Conservation (phyloP, 1,284 basidiomycete genomes). For the Leccinum griseonigrum region DNA sequence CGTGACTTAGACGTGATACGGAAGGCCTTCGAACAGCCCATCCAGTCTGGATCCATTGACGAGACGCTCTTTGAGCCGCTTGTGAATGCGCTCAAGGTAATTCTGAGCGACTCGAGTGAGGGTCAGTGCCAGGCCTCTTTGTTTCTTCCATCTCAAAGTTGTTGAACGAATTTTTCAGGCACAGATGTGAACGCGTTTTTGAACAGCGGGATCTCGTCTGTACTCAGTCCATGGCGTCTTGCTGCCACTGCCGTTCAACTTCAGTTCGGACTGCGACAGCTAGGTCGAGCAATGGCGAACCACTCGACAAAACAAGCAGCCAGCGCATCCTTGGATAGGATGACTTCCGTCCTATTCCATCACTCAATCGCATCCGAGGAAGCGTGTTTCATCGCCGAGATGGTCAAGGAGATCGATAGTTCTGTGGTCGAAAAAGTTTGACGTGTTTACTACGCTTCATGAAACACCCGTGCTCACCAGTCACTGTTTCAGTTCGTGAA, state of each 20-base stretch:
- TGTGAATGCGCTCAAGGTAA: conserved; percentile 60
- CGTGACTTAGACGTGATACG: conserved; percentile 68
- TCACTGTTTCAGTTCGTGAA: conserved; percentile 60
- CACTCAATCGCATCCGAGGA: conserved; percentile 71
- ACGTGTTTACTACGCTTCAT: background rate
- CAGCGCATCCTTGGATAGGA: conserved; percentile 55
- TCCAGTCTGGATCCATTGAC: conserved; percentile 48
- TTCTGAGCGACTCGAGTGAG: conserved; percentile 54
- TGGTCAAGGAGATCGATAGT: conserved; percentile 65
- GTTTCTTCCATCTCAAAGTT: background rate
- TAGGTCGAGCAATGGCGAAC: conserved; percentile 61
- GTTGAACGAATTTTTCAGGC: conserved; percentile 17
- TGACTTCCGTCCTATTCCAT: conserved; percentile 64
- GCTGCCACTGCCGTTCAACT: conserved; percentile 76
- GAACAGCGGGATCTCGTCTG: conserved; percentile 59
- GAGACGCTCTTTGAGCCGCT: conserved; percentile 60
- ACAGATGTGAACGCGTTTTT: conserved; percentile 48
- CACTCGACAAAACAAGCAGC: conserved; percentile 52
- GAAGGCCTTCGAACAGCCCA: conserved; percentile 61
- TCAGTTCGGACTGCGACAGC: conserved; percentile 68
- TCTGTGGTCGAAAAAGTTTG: conserved; percentile 65
- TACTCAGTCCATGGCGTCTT: conserved; percentile 79
- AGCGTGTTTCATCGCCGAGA: conserved; percentile 76
- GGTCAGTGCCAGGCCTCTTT: conserved; percentile 30
- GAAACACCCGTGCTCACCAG: background rate